A percentile compares a stretch with the other conserved stretches of the same genome.
Evolutionary conservation across 2,329 filamentous ascomycete genomes (phyloP).

Genomic region (Penicillium nordicum): DNA sequence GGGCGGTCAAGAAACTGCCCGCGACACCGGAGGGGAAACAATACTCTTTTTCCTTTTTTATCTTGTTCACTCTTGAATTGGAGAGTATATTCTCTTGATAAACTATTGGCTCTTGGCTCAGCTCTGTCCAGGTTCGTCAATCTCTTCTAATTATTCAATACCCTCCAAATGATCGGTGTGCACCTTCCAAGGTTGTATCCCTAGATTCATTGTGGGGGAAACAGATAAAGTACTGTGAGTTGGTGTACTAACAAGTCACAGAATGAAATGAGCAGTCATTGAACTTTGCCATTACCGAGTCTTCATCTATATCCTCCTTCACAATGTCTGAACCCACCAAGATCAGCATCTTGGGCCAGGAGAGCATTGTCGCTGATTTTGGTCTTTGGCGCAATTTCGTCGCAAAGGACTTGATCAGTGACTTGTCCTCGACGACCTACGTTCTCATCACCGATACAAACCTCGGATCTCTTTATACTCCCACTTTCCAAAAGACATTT

Average conservation of each 20-base stretch:
- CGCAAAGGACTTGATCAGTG: slow-evolving; percentile 72
- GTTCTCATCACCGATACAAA: slow-evolving; percentile 97
- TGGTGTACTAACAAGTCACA: slow-evolving; percentile 16
- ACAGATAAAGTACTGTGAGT: slow-evolving; percentile 8
- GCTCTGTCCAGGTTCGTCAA: background rate
- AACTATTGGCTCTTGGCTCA: background rate
- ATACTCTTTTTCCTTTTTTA: slow-evolving; percentile 9
- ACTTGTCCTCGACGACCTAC: slow-evolving; percentile 82
- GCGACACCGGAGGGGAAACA: slow-evolving; percentile 24
- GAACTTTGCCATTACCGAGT: slow-evolving; percentile 12
- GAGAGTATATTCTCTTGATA: background rate
- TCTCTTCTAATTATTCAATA: background rate
- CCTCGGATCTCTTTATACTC: slow-evolving; percentile 73
- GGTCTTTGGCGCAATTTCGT: slow-evolving; percentile 84
- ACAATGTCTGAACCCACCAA: slow-evolving; percentile 50
- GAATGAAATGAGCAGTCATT: slow-evolving; percentile 25
- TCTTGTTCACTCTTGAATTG: background rate
- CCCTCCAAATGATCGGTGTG: background rate
- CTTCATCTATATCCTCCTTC: slow-evolving; percentile 8
- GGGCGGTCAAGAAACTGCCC: slow-evolving; percentile 22
- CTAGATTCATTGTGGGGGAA: slow-evolving; percentile 17
- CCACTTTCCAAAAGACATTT: slow-evolving; percentile 69
- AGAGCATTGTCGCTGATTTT: slow-evolving; percentile 88
- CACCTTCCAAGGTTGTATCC: background rate
- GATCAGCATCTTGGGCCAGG: slow-evolving; percentile 81